phyloP scores from a whole-genome alignment of 495 filamentous ascomycete species.

The Penicillium manginii region DNA sequence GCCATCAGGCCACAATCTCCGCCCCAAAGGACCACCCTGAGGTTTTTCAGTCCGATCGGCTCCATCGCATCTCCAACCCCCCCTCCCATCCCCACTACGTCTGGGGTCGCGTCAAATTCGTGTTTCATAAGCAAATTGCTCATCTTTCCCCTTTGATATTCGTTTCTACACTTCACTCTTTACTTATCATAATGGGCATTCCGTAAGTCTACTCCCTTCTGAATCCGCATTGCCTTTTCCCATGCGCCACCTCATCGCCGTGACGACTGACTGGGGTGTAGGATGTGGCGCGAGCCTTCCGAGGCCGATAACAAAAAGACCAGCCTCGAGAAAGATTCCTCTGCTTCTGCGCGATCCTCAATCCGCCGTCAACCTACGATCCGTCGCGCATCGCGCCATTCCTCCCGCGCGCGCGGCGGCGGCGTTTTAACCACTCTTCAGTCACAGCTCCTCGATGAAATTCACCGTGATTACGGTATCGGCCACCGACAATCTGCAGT shows the following conservation, averaged over 20 bases:
- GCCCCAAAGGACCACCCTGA: not conserved
- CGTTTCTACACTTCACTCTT: conserved; percentile 28
- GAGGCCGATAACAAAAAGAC: conserved; percentile 56
- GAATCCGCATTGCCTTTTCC: conserved; percentile 21
- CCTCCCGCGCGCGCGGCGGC: conserved; percentile 36
- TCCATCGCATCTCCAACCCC: conserved; percentile 10
- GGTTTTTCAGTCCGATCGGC: not conserved
- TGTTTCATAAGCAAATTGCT: conserved; percentile 3
- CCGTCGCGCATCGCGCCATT: conserved; percentile 42
- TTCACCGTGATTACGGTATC: conserved; percentile 39
- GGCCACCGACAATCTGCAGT: conserved; percentile 28
- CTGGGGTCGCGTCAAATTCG: conserved; percentile 23
- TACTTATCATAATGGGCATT: conserved; percentile 65
- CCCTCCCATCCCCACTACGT: conserved; percentile 9
- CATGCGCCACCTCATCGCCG: conserved; percentile 35
- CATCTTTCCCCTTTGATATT: conserved; percentile 16
- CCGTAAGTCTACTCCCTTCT: conserved; percentile 62
- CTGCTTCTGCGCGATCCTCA: conserved; percentile 67
- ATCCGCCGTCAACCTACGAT: conserved; percentile 65
- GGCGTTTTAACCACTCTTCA: conserved; percentile 38
- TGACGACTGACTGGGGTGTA: conserved; percentile 34
- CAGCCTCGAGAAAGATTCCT: conserved; percentile 56
- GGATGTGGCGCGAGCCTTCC: conserved; percentile 62
- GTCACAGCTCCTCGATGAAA: conserved; percentile 48
- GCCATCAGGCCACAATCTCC: not conserved